Percentiles rank a stretch among this genome's conserved stretches.
phyloP scores from a whole-genome alignment of 2,329 filamentous ascomycete species.

The Penicillium sp. region DNA sequence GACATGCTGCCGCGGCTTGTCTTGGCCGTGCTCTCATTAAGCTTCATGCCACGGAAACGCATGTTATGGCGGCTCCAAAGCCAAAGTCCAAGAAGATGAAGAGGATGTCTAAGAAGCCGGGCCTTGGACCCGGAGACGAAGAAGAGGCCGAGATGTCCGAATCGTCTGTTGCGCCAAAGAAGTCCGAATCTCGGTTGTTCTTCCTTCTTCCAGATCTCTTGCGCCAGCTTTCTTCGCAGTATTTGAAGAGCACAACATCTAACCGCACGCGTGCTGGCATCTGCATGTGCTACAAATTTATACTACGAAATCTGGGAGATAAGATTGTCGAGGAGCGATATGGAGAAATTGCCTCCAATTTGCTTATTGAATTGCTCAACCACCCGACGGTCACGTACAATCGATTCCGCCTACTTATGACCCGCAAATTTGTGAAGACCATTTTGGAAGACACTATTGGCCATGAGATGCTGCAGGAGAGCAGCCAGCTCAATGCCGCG shows the following conservation, averaged over 20 bases:
- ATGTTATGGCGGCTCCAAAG: constrained; percentile 55
- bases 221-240: constrained; percentile 75
- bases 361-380: constrained; percentile 78
- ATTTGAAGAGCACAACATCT: constrained; percentile 73
- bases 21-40: constrained; percentile 82
- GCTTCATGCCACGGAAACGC: constrained; percentile 66
- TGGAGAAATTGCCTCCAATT: constrained; percentile 73
- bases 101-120: constrained; percentile 66
- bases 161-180: constrained; percentile 70
- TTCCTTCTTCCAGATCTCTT: constrained; percentile 78
- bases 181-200: constrained; percentile 66
- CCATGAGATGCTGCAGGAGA: constrained; percentile 79
- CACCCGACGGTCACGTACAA: constrained; percentile 75
- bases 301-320: constrained; percentile 76
- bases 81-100: constrained; percentile 68
- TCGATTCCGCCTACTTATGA: constrained; percentile 81
- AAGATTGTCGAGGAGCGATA: constrained; percentile 83
- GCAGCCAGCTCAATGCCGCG: constrained; percentile 80
- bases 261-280: constrained; percentile 81
- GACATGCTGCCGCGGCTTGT: constrained; percentile 83
- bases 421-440: constrained; percentile 79
- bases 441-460: constrained; percentile 83
- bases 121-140: constrained; percentile 61
- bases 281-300: constrained; percentile 80
- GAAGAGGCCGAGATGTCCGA: constrained; percentile 71